These are phyloP conservation scores for Westerdykella sp. DNA, from an alignment of 2,329 filamentous ascomycete species.

Conservation along the genomic window DNA sequence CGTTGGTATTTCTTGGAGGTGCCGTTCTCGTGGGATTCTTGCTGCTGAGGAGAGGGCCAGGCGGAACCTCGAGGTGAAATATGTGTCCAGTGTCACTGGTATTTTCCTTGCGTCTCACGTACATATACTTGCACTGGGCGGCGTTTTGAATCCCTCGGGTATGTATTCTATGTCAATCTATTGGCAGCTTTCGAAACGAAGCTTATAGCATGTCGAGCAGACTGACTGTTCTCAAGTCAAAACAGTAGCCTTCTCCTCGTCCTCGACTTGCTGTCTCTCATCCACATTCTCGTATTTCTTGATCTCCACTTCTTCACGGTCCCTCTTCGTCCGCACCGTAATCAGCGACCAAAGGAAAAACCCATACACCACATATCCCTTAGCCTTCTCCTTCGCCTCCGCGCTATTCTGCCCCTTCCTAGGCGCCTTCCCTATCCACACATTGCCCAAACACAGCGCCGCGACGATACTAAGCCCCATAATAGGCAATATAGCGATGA, in stretches of 20 bases:
- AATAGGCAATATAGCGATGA: conserved; percentile 56
- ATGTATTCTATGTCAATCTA: too few relatives aligned
- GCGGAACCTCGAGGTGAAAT: too few relatives aligned
- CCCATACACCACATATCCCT: conserved; percentile 7
- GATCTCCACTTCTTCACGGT: neutral
- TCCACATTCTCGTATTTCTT: too few relatives aligned
- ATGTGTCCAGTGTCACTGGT: too few relatives aligned
- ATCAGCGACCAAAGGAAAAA: conserved; percentile 2
- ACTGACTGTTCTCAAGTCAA: too few relatives aligned
- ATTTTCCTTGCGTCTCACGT: too few relatives aligned
- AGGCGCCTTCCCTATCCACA: conserved; percentile 42
- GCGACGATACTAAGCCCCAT: conserved; percentile 46
- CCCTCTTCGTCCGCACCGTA: conserved; percentile 1
- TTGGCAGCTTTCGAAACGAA: too few relatives aligned
- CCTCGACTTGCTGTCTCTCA: too few relatives aligned
- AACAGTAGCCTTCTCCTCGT: too few relatives aligned
- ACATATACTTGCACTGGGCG: too few relatives aligned
- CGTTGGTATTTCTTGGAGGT: neutral
- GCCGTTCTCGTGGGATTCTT: neutral
- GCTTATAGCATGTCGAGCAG: too few relatives aligned
- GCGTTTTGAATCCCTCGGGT: too few relatives aligned
- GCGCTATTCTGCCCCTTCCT: conserved; percentile 21
- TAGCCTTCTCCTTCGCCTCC: conserved; percentile 9
- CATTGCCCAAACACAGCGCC: conserved; percentile 46
- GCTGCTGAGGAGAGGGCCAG: neutral